Evolutionary conservation across 2,329 filamentous ascomycete genomes (phyloP).

Genomic region (Aspergillus sp.): DNA sequence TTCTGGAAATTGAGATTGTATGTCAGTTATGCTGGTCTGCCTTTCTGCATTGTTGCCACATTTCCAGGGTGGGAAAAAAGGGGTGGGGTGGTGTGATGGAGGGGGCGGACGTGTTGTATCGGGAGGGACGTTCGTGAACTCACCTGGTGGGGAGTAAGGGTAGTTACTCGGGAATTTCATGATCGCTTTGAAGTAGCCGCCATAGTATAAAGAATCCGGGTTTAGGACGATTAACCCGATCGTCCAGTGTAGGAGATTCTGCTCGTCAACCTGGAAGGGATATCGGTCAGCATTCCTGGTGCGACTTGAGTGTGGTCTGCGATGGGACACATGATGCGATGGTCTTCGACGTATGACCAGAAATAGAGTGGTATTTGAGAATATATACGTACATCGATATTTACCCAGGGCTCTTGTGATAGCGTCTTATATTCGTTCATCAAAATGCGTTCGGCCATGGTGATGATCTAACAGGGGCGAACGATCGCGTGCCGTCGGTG

Average conservation of each 20-base stretch:
- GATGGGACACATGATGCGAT: background rate
- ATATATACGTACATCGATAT: slow-evolving; percentile 69
- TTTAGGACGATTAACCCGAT: slow-evolving; percentile 91
- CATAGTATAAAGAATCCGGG: slow-evolving; percentile 85
- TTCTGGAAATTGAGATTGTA: slow-evolving; percentile 44
- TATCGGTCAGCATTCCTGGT: background rate
- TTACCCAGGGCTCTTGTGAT: slow-evolving; percentile 88
- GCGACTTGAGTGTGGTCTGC: background rate
- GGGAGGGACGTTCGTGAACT: slow-evolving; percentile 20
- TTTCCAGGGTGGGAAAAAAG: background rate
- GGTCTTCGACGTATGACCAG: background rate
- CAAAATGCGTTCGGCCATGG: slow-evolving; percentile 73
- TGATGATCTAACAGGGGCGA: slow-evolving; percentile 6
- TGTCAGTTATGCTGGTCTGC: background rate
- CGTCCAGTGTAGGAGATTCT: slow-evolving; percentile 85
- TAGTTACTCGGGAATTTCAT: slow-evolving; percentile 90
- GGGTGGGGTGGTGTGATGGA: background rate
- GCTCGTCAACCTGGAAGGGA: slow-evolving; percentile 64
- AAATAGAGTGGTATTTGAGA: background rate
- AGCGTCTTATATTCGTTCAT: slow-evolving; percentile 86
- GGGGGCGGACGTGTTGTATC: too few species aligned
- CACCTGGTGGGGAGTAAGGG: slow-evolving; percentile 78
- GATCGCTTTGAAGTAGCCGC: slow-evolving; percentile 86
- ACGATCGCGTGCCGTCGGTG: background rate
- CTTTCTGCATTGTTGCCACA: background rate